Evolutionary conservation across 192 early-diverging fungal species (phyloP), one percentile per base, ranked within the genome.

Genomic region (Globomyces pollinis-pini): DNA sequence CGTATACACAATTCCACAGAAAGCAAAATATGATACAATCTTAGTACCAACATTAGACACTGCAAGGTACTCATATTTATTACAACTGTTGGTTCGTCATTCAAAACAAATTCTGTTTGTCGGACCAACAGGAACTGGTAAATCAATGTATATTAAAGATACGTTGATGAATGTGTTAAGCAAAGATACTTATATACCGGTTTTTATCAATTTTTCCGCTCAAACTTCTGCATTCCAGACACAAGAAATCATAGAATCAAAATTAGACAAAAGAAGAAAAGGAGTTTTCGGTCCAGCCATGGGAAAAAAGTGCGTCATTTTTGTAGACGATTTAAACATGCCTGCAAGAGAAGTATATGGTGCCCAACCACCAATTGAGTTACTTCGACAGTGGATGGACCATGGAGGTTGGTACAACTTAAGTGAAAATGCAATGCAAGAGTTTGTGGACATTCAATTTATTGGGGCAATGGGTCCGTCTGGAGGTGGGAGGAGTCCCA

Each of bases 271-370:
- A 52, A 41, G 77, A 29, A 33, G 74, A 32, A 82, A 82, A 57
- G 80, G 80, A 1, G 79, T 82, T 1, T 78, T 72, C 71, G 80
- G 80, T 3, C 78, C 80, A 3, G 66, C 75, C 2, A 42, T 78
- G 38, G 80, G 80, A n/a, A 82, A 82, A 50, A 65, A 59, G 49
- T 61, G 62, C 15, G 52, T 82, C 21, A 73, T 82, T 24, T 82
- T 82, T 63, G 78, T 82, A 1, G 80, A 82, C 57, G 80, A 82
- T 60, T 56, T 82, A 52, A 82, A 82, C 68, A 82, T 82, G 80
- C 80, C 80, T 7, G 74, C 77, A 13, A 60, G 75, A 23, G 80
- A 82, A 56, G 44, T 55, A 38, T 82, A 82, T 52, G 80, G 80
- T 7, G 80, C 80, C 5, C 80, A 82, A 50, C 80, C 80, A 13